Evolutionary conservation across 2,329 filamentous ascomycete species (phyloP).

Genomic region (Lojkania enalia): DNA sequence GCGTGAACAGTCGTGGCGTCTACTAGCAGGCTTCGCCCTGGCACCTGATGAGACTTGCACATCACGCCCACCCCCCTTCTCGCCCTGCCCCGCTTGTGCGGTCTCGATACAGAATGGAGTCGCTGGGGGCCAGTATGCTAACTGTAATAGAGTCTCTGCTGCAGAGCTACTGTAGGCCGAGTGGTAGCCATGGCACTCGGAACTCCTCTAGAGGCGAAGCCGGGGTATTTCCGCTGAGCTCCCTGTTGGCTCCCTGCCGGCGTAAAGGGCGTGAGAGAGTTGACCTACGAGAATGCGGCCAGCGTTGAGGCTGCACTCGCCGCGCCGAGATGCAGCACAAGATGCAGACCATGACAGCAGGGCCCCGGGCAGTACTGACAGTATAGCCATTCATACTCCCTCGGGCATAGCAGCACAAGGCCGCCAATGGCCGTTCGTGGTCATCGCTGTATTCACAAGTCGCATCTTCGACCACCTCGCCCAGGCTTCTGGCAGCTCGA

Average conservation of each 20-base stretch:
- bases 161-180: conserved; percentile 3
- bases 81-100: conserved; percentile 3
- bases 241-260: too few relatives aligned
- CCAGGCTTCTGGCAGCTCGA: conserved; percentile 21
- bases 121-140: conserved; percentile 3
- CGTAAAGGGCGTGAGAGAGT: neutral
- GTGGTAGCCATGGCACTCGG: conserved; percentile 5
- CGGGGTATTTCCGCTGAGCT: conserved; percentile 11
- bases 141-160: conserved; percentile 8
- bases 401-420: conserved; percentile 10
- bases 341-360: conserved; percentile 1
- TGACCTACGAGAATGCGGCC: neutral
- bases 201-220: conserved; percentile 15
- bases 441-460: conserved; percentile 2
- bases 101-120: too few relatives aligned
- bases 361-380: neutral
- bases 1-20: conserved; percentile 1
- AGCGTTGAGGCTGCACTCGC: conserved; percentile 5
- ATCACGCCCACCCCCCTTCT: conserved; percentile 1
- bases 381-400: too few relatives aligned
- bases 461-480: neutral
- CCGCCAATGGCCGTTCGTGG: conserved; percentile 24
- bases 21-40: conserved; percentile 1
- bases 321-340: conserved; percentile 3
- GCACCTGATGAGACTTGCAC: conserved; percentile 5